Evolutionary conservation across 495 filamentous ascomycete species (phyloP).

Genomic region (Penicillium arizonense): DNA sequence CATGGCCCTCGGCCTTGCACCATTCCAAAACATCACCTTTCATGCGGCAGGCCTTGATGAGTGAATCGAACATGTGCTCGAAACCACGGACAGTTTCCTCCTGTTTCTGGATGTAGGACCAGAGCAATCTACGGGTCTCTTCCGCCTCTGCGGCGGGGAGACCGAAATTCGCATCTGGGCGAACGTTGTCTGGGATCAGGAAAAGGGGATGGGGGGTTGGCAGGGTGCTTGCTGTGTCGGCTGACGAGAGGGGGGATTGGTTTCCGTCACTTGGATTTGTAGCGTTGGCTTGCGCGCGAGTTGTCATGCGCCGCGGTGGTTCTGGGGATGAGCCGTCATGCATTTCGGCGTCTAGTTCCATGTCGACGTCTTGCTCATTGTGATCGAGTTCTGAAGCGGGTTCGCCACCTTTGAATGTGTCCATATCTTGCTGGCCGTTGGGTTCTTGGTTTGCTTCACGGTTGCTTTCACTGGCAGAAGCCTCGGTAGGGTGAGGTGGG

Average conservation of each 20-base stretch:
- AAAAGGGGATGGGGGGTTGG: slow-evolving; percentile 80
- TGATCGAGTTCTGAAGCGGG: slow-evolving; percentile 4
- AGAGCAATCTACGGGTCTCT: slow-evolving; percentile 78
- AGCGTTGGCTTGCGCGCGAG: slow-evolving; percentile 63
- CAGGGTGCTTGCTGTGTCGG: slow-evolving; percentile 47
- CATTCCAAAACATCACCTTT: slow-evolving; percentile 78
- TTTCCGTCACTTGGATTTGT: slow-evolving; percentile 31
- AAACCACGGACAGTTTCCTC: slow-evolving; percentile 88
- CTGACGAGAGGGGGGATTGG: slow-evolving; percentile 44
- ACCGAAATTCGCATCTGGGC: slow-evolving; percentile 75
- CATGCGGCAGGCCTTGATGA: slow-evolving; percentile 75
- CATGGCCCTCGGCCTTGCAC: slow-evolving; percentile 87
- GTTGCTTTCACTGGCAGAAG: background rate
- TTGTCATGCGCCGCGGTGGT: slow-evolving; percentile 65
- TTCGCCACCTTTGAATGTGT: slow-evolving; percentile 11
- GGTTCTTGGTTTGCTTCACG: slow-evolving; percentile 10
- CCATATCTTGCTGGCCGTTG: slow-evolving; percentile 10
- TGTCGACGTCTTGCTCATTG: slow-evolving; percentile 34
- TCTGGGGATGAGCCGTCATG: slow-evolving; percentile 36
- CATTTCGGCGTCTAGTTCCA: slow-evolving; percentile 40
- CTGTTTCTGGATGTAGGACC: slow-evolving; percentile 90
- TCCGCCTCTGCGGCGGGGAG: slow-evolving; percentile 82
- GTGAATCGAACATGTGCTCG: slow-evolving; percentile 68
- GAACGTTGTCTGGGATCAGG: slow-evolving; percentile 63
- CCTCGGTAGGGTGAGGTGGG: slow-evolving; percentile 28